Base-by-base conservation (phyloP, 306 rosid species). In the Styphnolobium japonicum region DNA sequence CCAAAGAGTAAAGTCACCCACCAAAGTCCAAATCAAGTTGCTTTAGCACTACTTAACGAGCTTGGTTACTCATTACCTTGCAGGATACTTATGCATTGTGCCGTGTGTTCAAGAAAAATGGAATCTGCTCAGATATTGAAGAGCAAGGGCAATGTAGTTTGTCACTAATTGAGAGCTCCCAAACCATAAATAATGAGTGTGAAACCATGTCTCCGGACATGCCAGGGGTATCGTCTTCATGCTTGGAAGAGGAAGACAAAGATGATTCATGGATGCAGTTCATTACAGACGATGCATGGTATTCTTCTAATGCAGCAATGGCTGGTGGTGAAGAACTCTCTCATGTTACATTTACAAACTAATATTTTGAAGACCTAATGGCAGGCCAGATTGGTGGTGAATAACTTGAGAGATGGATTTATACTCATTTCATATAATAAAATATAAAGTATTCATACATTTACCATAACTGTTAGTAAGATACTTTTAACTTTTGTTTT, bases 241-340 rank as follows among this genome's bases (percentile, higher is more conserved):
- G 90, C 76, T 80, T 81, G 60, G 93, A 91, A 60, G 94, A 89
- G 72, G 98, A 94, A 71, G 98, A 92, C 43, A 95, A 91, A 81
- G 98, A 95, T 63, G 98, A 95, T 80, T 92, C 97, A 4, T 95
- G 98, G 98, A 91, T 92, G 98, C 98, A 91, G 69, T 95, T 92
- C 84, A 92, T 95, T 51, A 92, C 92, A 46, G 98, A 92, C 3
- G 98, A 91, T 81, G 94, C 97, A 76, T 95, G 94, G 97, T 88
- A 91, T 84, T 86, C 93, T 85, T 89, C 93, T 74, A 89, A 85
- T 81, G 65, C 85, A 48, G 49, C 81, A 25, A 77, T 73, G 81
- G 62, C 62, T 76, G 80, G 85, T 48, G 87, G 81, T 51, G 91
- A 90, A 48, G 92, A 92, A 43, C 14, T 91, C 57, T 89, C 97